A percentile compares a stretch with the other conserved stretches of the same genome.
phyloP scores from a whole-genome alignment of 2,329 filamentous ascomycete species.

The Neophaeococcomyces aloes region DNA sequence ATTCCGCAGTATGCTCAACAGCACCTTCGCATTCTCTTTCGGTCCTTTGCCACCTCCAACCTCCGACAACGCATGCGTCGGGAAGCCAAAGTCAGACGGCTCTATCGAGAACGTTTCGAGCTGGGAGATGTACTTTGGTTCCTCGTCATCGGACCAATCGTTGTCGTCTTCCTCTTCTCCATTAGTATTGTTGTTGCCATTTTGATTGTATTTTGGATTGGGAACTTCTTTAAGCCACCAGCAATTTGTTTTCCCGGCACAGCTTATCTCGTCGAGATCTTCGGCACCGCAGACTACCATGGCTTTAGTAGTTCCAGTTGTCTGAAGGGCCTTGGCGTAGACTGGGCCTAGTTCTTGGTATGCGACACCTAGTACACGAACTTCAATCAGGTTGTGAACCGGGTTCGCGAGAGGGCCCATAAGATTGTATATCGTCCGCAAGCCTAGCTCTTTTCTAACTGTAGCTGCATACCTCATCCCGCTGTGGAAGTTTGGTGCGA shows the following conservation, averaged over 20 bases:
- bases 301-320: conserved; percentile 69
- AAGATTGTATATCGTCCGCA: conserved; percentile 96
- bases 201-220: conserved; percentile 32
- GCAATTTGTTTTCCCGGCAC: conserved; percentile 77
- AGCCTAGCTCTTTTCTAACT: conserved; percentile 77
- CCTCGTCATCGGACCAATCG: conserved; percentile 30
- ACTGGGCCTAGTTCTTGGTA: conserved; percentile 75
- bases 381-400: conserved; percentile 72
- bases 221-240: conserved; percentile 60
- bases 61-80: conserved; percentile 58
- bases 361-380: conserved; percentile 85
- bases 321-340: conserved; percentile 72
- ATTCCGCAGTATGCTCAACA: conserved; percentile 64
- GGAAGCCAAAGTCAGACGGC: conserved; percentile 79
- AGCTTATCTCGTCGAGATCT: conserved; percentile 90
- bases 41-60: conserved; percentile 82
- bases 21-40: conserved; percentile 73
- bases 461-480: conserved; percentile 84
- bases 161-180: conserved; percentile 36
- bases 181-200: conserved; percentile 20
- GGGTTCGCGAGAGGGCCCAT: conserved; percentile 88
- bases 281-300: conserved; percentile 88
- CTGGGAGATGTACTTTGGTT: conserved; percentile 36
- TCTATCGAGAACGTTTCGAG: conserved; percentile 68
- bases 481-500: conserved; percentile 90